Base-by-base conservation (phyloP, 2,329 filamentous ascomycete species). In the Cadophora sp. region DNA sequence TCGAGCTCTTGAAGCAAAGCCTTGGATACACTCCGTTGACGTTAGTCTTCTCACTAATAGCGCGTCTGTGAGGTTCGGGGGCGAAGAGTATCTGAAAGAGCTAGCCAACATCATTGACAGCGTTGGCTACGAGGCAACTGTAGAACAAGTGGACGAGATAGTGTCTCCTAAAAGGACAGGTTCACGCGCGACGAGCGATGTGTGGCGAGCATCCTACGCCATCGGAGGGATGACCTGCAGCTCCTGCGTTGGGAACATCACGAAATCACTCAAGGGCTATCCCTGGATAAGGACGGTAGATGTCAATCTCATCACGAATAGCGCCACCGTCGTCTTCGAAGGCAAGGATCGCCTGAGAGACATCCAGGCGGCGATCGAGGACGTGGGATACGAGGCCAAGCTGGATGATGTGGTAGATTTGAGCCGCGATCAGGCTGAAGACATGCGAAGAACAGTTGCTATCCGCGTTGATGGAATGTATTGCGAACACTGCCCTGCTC, bases 381-480 rank as follows among this genome's bases (percentile, higher is more conserved):
- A 88, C 72, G 79, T 91, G 1, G 91, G 91, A 22, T 93, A 90
- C 72, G 89, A 91, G 37, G 89, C 87, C 29, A 80, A 83, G 0
- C 78, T 92, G 16, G 85, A 88, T 61, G 87, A 87, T 66, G 79
- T 76, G 16, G 60, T 73, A 12, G 59, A 72, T 59, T 26, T 73
- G 5, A 16, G 77, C 68, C 48, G 69, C 24, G 51, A 59, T 7
- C n/a, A n/a, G n/a, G 26, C 26, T 22, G 24, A 53, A 46, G 63
- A 65, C 46, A 26, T 50, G 27, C 67, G 67, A 27, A 70, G 27
- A 8, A 60, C 60, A 7, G 84, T 93, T 2, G 85, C 89, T 65
- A 87, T 94, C 66, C 79, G 79, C 46, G 82, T 95, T 61, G 85
- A 91, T 61, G 92, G 92, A 60, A 89, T 94, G 80, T 93, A 91